phyloP scores from a whole-genome alignment of 371 early-diverging fungal species.

The Dichotomocladium elegans region DNA sequence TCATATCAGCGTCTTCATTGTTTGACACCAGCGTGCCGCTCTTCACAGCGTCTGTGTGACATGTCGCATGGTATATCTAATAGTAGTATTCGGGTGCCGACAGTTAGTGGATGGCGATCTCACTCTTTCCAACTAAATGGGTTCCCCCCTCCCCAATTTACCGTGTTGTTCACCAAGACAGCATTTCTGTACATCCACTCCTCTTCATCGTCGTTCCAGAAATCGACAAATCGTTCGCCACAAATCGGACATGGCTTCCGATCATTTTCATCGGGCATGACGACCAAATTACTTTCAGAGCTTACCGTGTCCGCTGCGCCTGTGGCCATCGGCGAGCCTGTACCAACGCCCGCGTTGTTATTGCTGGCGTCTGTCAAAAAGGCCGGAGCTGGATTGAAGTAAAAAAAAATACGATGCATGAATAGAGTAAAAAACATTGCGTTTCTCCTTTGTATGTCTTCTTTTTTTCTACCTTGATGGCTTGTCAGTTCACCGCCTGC shows the following conservation, averaged over 20 bases:
- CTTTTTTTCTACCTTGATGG: constrained; percentile 32
- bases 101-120: too few species aligned
- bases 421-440: too few species aligned
- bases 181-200: constrained; percentile 89
- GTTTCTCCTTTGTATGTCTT: constrained; percentile 1
- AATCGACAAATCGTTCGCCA: constrained; percentile 78
- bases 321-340: constrained; percentile 11
- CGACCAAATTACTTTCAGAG: constrained; percentile 30
- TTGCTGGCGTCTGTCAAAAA: constrained; percentile 30
- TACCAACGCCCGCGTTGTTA: constrained; percentile 4
- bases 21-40: constrained; percentile 11
- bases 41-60: constrained; percentile 56
- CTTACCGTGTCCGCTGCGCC: constrained; percentile 15
- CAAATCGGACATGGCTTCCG: constrained; percentile 79
- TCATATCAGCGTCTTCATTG: background rate
- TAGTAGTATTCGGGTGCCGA: too few species aligned
- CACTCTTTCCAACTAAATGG: too few species aligned
- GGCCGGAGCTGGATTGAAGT: constrained; percentile 25
- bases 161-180: constrained; percentile 61
- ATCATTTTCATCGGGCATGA: constrained; percentile 48
- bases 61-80: constrained; percentile 68
- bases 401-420: background rate
- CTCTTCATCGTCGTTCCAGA: constrained; percentile 88
- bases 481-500: constrained; percentile 42
- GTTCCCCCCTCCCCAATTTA: too few species aligned